A percentile compares a stretch with the other conserved stretches of the same genome.
These are phyloP conservation scores for Phytophthora boehmeriae DNA, from an alignment of 352 stramenopile genomes.

Conservation along the genomic window DNA sequence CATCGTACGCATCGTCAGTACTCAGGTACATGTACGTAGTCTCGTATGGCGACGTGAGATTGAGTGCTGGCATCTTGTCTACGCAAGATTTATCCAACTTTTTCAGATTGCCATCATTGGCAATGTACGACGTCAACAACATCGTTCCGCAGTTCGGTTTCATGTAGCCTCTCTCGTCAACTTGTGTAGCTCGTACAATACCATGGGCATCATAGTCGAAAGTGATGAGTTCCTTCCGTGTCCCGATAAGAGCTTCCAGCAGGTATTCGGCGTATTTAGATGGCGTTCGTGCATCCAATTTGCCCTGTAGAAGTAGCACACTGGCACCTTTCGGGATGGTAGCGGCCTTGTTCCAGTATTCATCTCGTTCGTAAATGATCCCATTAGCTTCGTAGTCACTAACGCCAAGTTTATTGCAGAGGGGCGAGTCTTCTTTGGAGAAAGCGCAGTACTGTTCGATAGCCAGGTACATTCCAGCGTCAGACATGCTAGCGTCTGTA, in stretches of 20 bases:
- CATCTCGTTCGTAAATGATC: neutral
- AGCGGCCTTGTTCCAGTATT: conserved; percentile 46
- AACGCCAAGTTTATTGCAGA: no score
- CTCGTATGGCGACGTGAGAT: neutral
- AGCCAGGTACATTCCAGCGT: no score
- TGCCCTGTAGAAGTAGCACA: conserved; percentile 45
- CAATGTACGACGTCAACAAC: conserved; percentile 10
- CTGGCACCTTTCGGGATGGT: conserved; percentile 29
- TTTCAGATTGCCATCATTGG: neutral
- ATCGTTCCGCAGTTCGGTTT: conserved; percentile 20
- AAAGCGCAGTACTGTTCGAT: no score
- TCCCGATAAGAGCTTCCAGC: conserved; percentile 22
- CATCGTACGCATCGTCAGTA: neutral
- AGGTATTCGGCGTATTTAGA: conserved; percentile 44
- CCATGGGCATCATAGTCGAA: conserved; percentile 41
- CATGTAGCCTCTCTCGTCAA: neutral
- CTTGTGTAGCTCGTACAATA: neutral
- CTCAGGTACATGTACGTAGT: neutral
- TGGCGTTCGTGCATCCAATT: no score
- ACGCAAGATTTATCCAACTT: neutral
- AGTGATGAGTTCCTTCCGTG: conserved; percentile 37
- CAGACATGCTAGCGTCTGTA: conserved; percentile 6
- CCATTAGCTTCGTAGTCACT: no score
- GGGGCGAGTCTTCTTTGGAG: no score
- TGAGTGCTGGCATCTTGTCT: neutral